Conservation (phyloP, 2,329 filamentous ascomycete genomes). For the Aspergillaceae sp. region DNA sequence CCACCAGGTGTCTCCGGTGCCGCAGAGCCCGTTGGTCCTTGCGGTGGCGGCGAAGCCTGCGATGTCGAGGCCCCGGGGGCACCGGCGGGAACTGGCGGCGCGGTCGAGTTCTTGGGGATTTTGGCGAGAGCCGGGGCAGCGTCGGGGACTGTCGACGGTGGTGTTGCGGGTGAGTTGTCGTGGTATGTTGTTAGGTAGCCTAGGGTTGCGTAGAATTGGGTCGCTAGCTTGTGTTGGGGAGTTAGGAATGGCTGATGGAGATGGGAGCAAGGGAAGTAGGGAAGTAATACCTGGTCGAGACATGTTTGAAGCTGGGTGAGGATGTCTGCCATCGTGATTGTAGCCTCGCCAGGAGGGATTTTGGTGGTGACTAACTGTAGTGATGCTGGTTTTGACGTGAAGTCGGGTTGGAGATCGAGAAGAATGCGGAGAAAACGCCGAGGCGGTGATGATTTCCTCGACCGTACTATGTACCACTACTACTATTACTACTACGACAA, state of each 20-base stretch:
- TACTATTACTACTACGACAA: background rate
- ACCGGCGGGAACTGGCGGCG: slow-evolving; percentile 25
- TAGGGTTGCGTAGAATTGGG: slow-evolving; percentile 44
- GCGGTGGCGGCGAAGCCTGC: slow-evolving; percentile 11
- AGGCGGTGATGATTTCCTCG: background rate
- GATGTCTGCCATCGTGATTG: slow-evolving; percentile 36
- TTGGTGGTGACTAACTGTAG: background rate
- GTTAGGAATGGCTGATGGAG: background rate
- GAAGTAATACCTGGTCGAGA: slow-evolving; percentile 37
- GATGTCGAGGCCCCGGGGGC: slow-evolving; percentile 8
- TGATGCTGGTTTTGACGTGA: background rate
- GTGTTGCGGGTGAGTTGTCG: slow-evolving; percentile 33
- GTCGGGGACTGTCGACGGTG: slow-evolving; percentile 21
- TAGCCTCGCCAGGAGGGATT: background rate
- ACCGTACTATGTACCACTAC: too few species aligned
- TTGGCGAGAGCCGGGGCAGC: slow-evolving; percentile 32
- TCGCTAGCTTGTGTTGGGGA: slow-evolving; percentile 33
- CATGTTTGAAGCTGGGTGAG: slow-evolving; percentile 44
- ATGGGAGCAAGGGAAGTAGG: background rate
- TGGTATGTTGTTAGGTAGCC: slow-evolving; percentile 41
- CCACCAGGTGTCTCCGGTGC: slow-evolving; percentile 9
- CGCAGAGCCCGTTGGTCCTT: slow-evolving; percentile 11
- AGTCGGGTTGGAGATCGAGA: background rate
- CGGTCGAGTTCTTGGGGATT: slow-evolving; percentile 33
- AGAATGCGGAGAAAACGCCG: background rate